Conservation (phyloP, 2,329 filamentous ascomycete species). For the Sordariomycetes sp. region DNA sequence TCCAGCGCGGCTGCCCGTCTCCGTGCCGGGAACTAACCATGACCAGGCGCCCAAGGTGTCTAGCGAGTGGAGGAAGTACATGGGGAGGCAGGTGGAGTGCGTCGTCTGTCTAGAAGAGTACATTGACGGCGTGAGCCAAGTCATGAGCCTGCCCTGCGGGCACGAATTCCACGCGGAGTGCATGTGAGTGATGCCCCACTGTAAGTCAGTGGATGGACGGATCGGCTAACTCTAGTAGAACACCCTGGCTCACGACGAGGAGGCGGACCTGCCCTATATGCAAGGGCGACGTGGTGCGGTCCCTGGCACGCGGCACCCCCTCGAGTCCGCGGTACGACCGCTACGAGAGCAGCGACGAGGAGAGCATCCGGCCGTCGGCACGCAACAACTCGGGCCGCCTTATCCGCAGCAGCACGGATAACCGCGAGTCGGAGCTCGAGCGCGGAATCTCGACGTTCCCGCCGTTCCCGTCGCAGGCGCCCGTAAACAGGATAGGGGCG, state of each 20-base stretch:
- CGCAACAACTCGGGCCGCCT: neutral
- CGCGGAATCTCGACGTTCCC: neutral
- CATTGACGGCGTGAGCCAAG: conserved; percentile 79
- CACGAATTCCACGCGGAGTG: conserved; percentile 97
- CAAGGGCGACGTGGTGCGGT: conserved; percentile 86
- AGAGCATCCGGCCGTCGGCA: neutral
- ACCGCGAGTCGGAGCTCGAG: conserved; percentile 1
- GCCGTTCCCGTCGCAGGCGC: neutral
- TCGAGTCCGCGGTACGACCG: conserved; percentile 39
- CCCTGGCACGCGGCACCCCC: conserved; percentile 40
- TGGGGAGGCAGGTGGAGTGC: conserved; percentile 67
- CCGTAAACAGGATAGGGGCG: neutral
- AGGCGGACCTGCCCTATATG: conserved; percentile 97
- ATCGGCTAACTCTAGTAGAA: conserved; percentile 36
- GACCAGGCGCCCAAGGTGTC: conserved; percentile 27
- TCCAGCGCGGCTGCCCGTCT: conserved; percentile 18
- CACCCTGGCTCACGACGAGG: conserved; percentile 90
- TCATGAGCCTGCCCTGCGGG: conserved; percentile 95
- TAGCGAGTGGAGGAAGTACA: conserved; percentile 52
- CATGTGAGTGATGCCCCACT: conserved; percentile 61
- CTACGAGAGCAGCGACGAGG: conserved; percentile 38
- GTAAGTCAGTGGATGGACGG: conserved; percentile 3
- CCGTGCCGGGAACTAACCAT: conserved; percentile 16
- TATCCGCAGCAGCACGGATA: neutral
- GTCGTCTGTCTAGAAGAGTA: conserved; percentile 97